These are phyloP conservation scores for Vitis riparia DNA, from an alignment of 164 flowering plant species.

Conservation along the genomic window DNA sequence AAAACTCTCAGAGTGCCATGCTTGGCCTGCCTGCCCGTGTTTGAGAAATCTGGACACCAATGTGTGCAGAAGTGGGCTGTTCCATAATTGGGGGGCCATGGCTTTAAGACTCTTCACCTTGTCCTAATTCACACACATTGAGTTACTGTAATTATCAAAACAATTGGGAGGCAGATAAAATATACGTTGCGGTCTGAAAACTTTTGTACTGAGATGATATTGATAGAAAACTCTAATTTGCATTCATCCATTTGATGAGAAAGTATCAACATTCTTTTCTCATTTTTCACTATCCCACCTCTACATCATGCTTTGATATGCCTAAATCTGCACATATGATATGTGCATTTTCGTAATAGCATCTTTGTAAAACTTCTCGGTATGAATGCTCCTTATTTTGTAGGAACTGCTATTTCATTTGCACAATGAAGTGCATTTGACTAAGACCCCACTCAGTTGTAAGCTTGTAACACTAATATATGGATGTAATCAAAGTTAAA, in stretches of 20 bases:
- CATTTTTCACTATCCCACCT: neutral
- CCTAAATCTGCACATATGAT: neutral
- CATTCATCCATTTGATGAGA: neutral
- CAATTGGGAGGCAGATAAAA: neutral
- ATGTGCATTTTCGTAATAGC: neutral
- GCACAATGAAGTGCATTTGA: no score
- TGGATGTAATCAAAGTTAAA: no score
- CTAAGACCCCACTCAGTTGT: no score
- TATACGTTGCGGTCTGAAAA: neutral
- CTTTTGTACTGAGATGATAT: neutral
- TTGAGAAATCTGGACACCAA: no score
- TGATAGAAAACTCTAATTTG: neutral
- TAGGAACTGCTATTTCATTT: no score
- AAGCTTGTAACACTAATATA: no score
- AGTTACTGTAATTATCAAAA: neutral
- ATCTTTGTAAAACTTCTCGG: no score
- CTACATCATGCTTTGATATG: neutral
- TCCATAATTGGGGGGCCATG: no score
- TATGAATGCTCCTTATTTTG: no score
- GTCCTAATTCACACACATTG: neutral
- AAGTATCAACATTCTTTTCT: neutral
- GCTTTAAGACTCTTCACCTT: neutral
- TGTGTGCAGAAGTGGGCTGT: no score
- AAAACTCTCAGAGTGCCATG: neutral
- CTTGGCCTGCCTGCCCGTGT: no score